Base-by-base conservation (phyloP, 2,329 filamentous ascomycete species). In the Gnomoniopsis smithogilvyi region DNA sequence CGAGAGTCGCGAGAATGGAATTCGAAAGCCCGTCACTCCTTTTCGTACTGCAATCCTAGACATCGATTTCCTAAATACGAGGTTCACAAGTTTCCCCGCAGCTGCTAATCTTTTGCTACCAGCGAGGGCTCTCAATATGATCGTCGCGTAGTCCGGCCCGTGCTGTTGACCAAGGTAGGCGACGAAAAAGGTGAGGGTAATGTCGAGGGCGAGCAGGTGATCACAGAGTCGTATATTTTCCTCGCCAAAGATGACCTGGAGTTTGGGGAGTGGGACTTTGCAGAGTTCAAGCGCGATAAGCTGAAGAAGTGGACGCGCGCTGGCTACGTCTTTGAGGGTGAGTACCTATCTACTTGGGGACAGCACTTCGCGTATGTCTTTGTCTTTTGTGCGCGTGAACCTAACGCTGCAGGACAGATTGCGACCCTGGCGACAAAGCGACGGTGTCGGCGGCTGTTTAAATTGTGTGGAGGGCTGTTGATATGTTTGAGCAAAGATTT, bases 211-310 rank as follows among this genome's bases (percentile, higher is more conserved):
- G 76, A 79, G 51, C 75, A 79, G 64, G 78, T 81, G 53, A 73
- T 78, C 61, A 81, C 86, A 2, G 77, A 82, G 54, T 85, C 85
- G 14, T 93, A 93, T 69, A 80, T 92, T 6, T 92, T 82, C 73
- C 76, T 78, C 48, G 63, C 76, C 1, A 71, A 75, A 17, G 64
- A 72, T 0, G 41, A 68, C 0, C 74, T 98, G 19, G 91, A 96
- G 72, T 78, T 83, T 34, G 73, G 77, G 22, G 92, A 96, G 72
- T 98, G 94, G 94, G 91, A 96, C 71, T 95, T 92, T 75, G 86
- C 88, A 51, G 85, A 90, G 63, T 98, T 97, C 70, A 85, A 88
- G 62, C 79, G 80, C 66, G 87, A 95, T 62, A 96, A 92, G 77
- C 75, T 86, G 75, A 70, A 70, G 57, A 59, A 68, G 3, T 86